phyloP scores from a whole-genome alignment of 1,284 basidiomycete species.

The Ceratobasidium theobromae region DNA sequence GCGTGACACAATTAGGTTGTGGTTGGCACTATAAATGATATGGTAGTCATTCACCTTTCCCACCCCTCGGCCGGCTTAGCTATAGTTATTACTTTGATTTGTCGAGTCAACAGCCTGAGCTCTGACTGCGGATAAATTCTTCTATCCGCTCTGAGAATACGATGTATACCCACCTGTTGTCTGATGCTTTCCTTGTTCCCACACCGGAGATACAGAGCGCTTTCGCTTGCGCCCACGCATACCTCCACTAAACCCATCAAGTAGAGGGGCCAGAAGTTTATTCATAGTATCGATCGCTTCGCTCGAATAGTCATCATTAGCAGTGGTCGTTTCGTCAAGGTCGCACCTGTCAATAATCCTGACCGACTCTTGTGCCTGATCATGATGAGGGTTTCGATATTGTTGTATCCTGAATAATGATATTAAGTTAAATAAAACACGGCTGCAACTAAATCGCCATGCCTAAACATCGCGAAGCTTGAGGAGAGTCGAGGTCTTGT shows the following conservation, averaged over 20 bases:
- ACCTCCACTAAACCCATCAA: not conserved
- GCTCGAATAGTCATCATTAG: not conserved
- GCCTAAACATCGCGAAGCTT: not conserved
- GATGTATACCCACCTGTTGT: not conserved
- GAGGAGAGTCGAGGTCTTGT: not conserved
- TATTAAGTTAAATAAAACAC: not conserved
- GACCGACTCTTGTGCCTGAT: not conserved
- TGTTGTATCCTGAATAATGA: not conserved
- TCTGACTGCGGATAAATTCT: not conserved
- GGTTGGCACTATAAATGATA: not conserved
- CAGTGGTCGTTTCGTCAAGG: not conserved
- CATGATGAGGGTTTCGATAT: constrained; percentile 20
- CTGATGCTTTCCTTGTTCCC: not conserved
- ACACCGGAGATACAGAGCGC: constrained; percentile 15
- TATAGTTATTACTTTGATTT: not conserved
- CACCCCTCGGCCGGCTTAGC: not conserved
- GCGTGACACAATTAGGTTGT: not conserved
- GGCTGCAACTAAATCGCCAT: not conserved
- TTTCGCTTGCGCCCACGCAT: not conserved
- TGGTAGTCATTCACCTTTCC: not conserved
- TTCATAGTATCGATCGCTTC: not conserved
- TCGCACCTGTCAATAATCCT: not conserved
- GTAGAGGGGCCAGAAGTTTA: not conserved
- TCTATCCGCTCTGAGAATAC: not conserved
- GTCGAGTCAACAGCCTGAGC: not conserved